phyloP scores from a whole-genome alignment of 2,329 filamentous ascomycete species.

The Diplodia sapinea region DNA sequence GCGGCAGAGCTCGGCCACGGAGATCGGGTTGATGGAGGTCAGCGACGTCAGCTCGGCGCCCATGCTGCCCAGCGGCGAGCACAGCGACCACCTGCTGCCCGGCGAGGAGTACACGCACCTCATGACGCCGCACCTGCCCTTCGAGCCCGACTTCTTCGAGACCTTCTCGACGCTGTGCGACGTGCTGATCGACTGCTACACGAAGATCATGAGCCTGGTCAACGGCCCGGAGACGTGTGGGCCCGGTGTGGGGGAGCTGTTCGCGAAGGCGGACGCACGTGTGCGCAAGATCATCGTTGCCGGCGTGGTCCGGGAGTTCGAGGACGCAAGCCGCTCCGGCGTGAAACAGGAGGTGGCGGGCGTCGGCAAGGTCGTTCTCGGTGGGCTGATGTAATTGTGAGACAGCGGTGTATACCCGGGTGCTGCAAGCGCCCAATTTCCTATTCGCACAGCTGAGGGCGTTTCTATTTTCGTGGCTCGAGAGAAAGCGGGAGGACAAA shows the following conservation, averaged over 20 bases:
- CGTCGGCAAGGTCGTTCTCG: conserved; percentile 86
- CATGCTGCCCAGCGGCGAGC: conserved; percentile 20
- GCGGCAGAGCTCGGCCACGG: conserved; percentile 65
- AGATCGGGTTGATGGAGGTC: conserved; percentile 57
- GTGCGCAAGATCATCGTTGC: conserved; percentile 89
- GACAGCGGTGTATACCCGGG: conserved; percentile 23
- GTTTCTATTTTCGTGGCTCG: neutral
- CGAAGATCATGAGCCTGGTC: conserved; percentile 75
- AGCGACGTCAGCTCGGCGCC: conserved; percentile 8
- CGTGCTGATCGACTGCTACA: conserved; percentile 91
- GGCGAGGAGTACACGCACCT: conserved; percentile 89
- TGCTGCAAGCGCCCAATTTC: neutral
- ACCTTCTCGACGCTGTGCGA: conserved; percentile 96
- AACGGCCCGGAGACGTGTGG: conserved; percentile 68
- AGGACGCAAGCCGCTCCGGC: conserved; percentile 78
- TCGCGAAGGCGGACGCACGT: conserved; percentile 84
- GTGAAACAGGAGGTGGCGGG: conserved; percentile 82
- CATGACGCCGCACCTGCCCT: conserved; percentile 88
- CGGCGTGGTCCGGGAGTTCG: conserved; percentile 88
- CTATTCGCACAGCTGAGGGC: conserved; percentile 6
- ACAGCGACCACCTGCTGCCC: conserved; percentile 40
- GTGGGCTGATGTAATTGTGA: conserved; percentile 71
- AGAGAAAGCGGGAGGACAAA: neutral
- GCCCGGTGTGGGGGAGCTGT: conserved; percentile 81
- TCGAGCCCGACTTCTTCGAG: conserved; percentile 96